phyloP scores from a whole-genome alignment of 2,329 filamentous ascomycete species.

The Neospermospora avenae region DNA sequence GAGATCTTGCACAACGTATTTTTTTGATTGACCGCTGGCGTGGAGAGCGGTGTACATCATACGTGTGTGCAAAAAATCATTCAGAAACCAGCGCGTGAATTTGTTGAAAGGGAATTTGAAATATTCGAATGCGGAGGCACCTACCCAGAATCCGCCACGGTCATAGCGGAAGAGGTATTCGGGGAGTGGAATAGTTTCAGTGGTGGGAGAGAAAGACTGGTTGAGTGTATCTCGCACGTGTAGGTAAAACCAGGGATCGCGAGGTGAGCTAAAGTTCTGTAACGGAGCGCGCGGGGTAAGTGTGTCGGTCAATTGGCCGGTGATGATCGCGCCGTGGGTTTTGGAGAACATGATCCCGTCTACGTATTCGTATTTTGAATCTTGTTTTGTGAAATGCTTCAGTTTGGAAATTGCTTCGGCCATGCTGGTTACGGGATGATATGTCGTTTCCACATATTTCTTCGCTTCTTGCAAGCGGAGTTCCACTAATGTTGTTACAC shows the following conservation, averaged over 20 bases:
- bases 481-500: conserved; percentile 58
- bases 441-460: conserved; percentile 54
- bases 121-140: conserved; percentile 57
- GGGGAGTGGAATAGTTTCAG: conserved; percentile 43
- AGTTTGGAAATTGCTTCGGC: conserved; percentile 43
- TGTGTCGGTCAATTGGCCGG: conserved; percentile 47
- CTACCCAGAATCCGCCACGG: conserved; percentile 63
- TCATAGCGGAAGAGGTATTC: conserved; percentile 62
- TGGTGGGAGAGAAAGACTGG: conserved; percentile 17
- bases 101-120: conserved; percentile 58
- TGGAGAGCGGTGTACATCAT: conserved; percentile 63
- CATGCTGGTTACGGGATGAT: conserved; percentile 44
- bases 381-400: conserved; percentile 33
- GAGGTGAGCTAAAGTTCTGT: conserved; percentile 47
- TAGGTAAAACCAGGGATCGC: conserved; percentile 64
- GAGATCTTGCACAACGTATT: conserved; percentile 62
- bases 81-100: conserved; percentile 54
- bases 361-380: conserved; percentile 50
- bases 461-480: conserved; percentile 52
- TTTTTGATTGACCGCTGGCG: conserved; percentile 50
- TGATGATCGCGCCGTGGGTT: conserved; percentile 50
- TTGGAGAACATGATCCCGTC: conserved; percentile 55
- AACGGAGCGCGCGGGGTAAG: conserved; percentile 25
- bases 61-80: conserved; percentile 59
- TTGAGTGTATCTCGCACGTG: conserved; percentile 47